Conservation (phyloP, 2,329 filamentous ascomycete genomes). For the Chaetomium strumarium region DNA sequence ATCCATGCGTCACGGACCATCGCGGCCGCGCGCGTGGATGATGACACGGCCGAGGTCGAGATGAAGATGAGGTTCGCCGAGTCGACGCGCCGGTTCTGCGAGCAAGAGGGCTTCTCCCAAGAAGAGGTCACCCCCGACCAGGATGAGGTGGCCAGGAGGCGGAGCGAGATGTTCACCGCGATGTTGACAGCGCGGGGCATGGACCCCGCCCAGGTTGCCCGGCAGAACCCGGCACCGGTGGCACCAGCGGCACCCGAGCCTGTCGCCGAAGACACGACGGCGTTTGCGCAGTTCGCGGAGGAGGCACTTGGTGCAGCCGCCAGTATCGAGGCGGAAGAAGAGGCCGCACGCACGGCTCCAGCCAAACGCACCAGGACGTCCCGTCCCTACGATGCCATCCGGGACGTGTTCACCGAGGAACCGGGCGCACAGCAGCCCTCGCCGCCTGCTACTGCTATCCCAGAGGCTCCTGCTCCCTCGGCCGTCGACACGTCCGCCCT, state of each 20-base stretch:
- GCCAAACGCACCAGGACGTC: conserved; percentile 25
- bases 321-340: conserved; percentile 22
- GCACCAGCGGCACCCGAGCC: conserved; percentile 1
- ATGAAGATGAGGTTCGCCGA: conserved; percentile 19
- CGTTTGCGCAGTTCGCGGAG: conserved; percentile 18
- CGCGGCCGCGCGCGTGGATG: conserved; percentile 18
- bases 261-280: not conserved
- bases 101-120: conserved; percentile 23
- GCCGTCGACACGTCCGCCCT: conserved; percentile 25
- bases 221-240: conserved; percentile 2
- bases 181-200: conserved; percentile 18
- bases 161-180: conserved; percentile 15
- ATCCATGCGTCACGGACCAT: conserved; percentile 26
- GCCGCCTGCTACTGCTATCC: conserved; percentile 12
- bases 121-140: conserved; percentile 23
- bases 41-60: conserved; percentile 17
- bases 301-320: conserved; percentile 19
- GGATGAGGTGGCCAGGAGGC: conserved; percentile 20
- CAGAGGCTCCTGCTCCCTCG: not conserved
- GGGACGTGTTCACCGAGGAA: conserved; percentile 37
- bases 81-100: conserved; percentile 22
- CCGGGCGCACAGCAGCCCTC: conserved; percentile 22
- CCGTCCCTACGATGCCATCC: conserved; percentile 40
- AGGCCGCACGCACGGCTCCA: conserved; percentile 16
- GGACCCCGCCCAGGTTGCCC: conserved; percentile 15